Base-by-base conservation (phyloP, 169 alveolate genomes). In the Plasmodium inui region DNA sequence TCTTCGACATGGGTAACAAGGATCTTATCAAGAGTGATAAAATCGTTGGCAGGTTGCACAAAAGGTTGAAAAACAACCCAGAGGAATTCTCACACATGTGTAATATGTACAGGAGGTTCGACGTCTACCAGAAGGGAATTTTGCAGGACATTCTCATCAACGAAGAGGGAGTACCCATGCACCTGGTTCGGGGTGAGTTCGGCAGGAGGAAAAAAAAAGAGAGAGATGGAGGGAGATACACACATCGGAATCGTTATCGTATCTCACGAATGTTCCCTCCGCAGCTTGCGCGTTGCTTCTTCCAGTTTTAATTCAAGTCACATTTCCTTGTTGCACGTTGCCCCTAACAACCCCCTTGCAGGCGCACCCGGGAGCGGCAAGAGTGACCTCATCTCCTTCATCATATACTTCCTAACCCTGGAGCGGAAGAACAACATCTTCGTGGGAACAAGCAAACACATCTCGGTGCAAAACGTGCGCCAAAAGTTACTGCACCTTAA, bases 281-380 rank as follows among this genome's bases (percentile, higher is more conserved):
- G 0, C 57, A 46, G 5, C 5, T 1, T 5, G 3, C 12, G n/a
- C 57, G n/a, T 46, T 7, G 53, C 9, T 12, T 46, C 73, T 10
- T 50, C 32, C 34, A 2, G 46, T 50, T 7, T 46, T 81, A 7
- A 8, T 83, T 32, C 17, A 2, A 2, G 84, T 61, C 34, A 78
- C 19, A 34, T 78, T 78, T 39, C 30, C 67, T 37, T 28, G 28
- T 26, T 78, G 7, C 55, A n/a, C 22, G n/a, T 22, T 8, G 30
- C 22, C 14, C 12, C 67, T 8, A 37, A 37, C 1, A 4, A 17
- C 84, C 9, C 19, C 4, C 30, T 44, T 28, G 57, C 19, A 85
- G 93, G 93, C 1, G 94, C 94, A 1, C 94, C 94, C 2, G 94
- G 94, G 30, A 88, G 94, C 32, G 94, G 94, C 4, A 88, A 88